These are phyloP conservation scores for Psilocybe mexicana DNA, from an alignment of 1,284 basidiomycete genomes.

Conservation along the genomic window DNA sequence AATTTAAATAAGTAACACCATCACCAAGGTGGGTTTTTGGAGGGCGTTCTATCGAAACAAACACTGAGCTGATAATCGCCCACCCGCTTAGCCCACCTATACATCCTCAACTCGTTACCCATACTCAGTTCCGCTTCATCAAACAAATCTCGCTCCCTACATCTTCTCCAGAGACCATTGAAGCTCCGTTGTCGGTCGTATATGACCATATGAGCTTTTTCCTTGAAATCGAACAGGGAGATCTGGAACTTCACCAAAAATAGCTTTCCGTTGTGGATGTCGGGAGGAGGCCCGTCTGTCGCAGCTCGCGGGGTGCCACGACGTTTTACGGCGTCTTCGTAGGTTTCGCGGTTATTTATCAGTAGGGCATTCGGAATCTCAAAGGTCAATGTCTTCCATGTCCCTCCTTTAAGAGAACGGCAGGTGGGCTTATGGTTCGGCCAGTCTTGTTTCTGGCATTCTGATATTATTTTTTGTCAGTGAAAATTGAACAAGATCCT, in stretches of 20 bases:
- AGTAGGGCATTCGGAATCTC: slow-evolving; percentile 9
- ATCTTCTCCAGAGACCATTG: slow-evolving; percentile 30
- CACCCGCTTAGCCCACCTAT: slow-evolving; percentile 32
- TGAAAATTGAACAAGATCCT: not conserved
- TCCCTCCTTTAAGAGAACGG: slow-evolving; percentile 38
- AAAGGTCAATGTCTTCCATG: slow-evolving; percentile 37
- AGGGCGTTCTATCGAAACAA: slow-evolving; percentile 34
- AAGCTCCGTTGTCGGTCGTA: slow-evolving; percentile 44
- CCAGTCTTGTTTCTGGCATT: slow-evolving; percentile 42
- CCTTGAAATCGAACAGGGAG: slow-evolving; percentile 10
- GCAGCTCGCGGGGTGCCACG: not conserved
- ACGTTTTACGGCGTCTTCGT: not conserved
- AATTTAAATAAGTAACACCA: not conserved
- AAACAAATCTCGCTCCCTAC: slow-evolving; percentile 22
- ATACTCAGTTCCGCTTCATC: slow-evolving; percentile 18
- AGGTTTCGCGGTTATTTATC: slow-evolving; percentile 1
- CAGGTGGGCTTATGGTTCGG: slow-evolving; percentile 38
- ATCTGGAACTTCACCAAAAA: slow-evolving; percentile 47
- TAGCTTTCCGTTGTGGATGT: slow-evolving; percentile 35
- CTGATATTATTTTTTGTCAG: slow-evolving; percentile 21
- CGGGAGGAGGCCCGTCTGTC: slow-evolving; percentile 23
- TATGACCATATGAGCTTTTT: slow-evolving; percentile 31
- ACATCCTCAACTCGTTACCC: slow-evolving; percentile 31
- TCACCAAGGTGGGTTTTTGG: slow-evolving; percentile 31
- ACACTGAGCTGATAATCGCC: slow-evolving; percentile 31